Conservation (phyloP, 257 asterid species). For the Coffea eugenioides region DNA sequence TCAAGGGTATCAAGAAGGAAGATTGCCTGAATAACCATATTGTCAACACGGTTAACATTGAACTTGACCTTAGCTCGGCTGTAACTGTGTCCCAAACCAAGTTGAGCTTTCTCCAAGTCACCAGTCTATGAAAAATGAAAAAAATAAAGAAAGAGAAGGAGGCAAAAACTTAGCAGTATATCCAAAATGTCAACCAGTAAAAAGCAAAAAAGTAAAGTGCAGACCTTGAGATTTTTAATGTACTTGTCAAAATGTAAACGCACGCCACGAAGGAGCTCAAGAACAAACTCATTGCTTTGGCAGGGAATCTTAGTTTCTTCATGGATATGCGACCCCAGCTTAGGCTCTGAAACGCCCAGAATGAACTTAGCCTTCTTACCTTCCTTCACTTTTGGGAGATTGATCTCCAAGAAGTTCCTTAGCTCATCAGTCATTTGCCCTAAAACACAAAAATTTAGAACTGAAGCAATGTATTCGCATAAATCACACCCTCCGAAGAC, state of each 20-base stretch:
- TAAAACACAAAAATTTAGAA: constrained; percentile 14
- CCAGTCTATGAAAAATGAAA: constrained; percentile 48
- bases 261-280: constrained; percentile 84
- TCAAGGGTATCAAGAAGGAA: constrained; percentile 93
- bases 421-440: constrained; percentile 94
- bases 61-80: constrained; percentile 97
- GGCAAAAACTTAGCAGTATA: not conserved
- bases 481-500: not conserved
- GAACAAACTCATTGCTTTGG: constrained; percentile 80
- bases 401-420: constrained; percentile 71
- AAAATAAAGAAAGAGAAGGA: not conserved
- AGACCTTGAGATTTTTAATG: constrained; percentile 76
- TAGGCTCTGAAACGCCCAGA: constrained; percentile 83
- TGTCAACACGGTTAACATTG: constrained; percentile 94
- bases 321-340: constrained; percentile 75
- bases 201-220: not conserved
- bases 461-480: not conserved
- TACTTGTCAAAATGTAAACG: constrained; percentile 70
- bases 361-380: constrained; percentile 83
- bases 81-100: constrained; percentile 92
- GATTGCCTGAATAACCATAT: constrained; percentile 96
- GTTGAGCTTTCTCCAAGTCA: constrained; percentile 94
- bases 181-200: not conserved
- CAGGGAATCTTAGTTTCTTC: constrained; percentile 90
- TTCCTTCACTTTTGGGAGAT: constrained; percentile 77